Evolutionary conservation across 148 eudicot genomes (phyloP).

Genomic region (Hydrangea macrophylla): DNA sequence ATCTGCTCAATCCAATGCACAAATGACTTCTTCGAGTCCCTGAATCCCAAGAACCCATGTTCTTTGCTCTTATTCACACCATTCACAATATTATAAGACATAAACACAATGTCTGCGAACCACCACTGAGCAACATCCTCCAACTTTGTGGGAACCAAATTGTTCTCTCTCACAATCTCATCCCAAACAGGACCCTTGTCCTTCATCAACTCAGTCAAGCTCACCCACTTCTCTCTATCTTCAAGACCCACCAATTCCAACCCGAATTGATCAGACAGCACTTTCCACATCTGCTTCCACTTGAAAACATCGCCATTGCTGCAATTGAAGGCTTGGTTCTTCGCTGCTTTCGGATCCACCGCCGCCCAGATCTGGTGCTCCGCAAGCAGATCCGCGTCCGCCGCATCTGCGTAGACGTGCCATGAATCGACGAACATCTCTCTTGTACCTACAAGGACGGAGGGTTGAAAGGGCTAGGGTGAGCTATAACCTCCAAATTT

Average conservation of each 20-base stretch:
- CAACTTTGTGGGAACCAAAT: neutral
- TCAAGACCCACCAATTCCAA: neutral
- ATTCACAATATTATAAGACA: neutral
- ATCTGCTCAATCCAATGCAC: constrained; percentile 10
- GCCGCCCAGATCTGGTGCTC: constrained; percentile 26
- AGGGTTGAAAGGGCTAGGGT: too few relatives aligned
- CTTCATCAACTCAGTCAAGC: constrained; percentile 17
- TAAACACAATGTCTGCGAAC: constrained; percentile 6
- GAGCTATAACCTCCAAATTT: too few relatives aligned
- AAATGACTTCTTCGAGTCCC: constrained; percentile 12
- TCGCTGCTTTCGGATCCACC: constrained; percentile 15
- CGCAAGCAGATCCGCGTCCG: constrained; percentile 17
- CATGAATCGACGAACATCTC: too few relatives aligned
- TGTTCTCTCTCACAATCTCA: constrained; percentile 13
- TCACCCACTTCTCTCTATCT: neutral
- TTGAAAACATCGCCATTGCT: constrained; percentile 29
- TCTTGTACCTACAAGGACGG: too few relatives aligned
- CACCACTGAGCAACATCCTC: constrained; percentile 18
- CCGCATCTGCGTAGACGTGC: constrained; percentile 13
- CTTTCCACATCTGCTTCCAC: constrained; percentile 27
- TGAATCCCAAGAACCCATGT: constrained; percentile 16
- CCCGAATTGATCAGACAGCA: constrained; percentile 14
- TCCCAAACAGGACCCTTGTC: constrained; percentile 16
- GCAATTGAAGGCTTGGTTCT: constrained; percentile 23
- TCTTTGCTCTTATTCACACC: constrained; percentile 16